phyloP scores from a whole-genome alignment of 2,329 filamentous ascomycete species.

The Graphilbum ipis-grandicollis region DNA sequence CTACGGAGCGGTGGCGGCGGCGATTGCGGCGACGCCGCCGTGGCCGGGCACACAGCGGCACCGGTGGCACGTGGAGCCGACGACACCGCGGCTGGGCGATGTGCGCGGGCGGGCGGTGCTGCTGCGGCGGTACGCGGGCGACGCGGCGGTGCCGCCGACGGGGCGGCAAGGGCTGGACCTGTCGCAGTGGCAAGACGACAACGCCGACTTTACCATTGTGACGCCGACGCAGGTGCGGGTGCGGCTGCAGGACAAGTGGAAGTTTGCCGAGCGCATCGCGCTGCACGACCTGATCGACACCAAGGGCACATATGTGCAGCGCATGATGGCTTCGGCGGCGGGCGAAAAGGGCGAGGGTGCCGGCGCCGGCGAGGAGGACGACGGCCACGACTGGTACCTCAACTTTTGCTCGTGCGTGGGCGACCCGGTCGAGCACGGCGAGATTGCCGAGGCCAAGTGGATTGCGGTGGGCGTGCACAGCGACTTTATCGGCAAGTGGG shows the following conservation, averaged over 20 bases:
- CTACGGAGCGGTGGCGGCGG: constrained; percentile 31
- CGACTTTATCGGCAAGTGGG: constrained; percentile 20
- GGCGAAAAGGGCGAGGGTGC: constrained; percentile 18
- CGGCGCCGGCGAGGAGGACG: neutral
- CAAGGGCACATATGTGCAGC: constrained; percentile 20
- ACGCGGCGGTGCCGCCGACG: constrained; percentile 16
- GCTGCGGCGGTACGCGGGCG: constrained; percentile 39
- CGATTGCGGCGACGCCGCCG: constrained; percentile 24
- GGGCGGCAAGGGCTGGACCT: constrained; percentile 19
- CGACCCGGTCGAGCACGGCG: constrained; percentile 17
- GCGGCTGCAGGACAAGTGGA: constrained; percentile 30
- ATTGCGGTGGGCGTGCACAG: constrained; percentile 26
- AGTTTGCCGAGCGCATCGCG: constrained; percentile 18
- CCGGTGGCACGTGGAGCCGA: constrained; percentile 42
- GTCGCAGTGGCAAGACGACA: constrained; percentile 45
- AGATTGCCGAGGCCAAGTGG: constrained; percentile 22
- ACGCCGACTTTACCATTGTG: constrained; percentile 34
- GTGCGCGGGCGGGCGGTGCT: constrained; percentile 51
- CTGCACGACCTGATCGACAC: constrained; percentile 20
- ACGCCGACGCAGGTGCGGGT: constrained; percentile 19
- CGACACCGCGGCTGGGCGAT: constrained; percentile 42
- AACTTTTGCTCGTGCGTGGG: constrained; percentile 25
- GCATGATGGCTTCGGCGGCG: constrained; percentile 19
- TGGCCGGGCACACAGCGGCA: constrained; percentile 14
- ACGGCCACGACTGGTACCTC: constrained; percentile 13